These are phyloP conservation scores for Dacryopinax primogenitus DNA, from an alignment of 768 basidiomycete species.

Conservation along the genomic window DNA sequence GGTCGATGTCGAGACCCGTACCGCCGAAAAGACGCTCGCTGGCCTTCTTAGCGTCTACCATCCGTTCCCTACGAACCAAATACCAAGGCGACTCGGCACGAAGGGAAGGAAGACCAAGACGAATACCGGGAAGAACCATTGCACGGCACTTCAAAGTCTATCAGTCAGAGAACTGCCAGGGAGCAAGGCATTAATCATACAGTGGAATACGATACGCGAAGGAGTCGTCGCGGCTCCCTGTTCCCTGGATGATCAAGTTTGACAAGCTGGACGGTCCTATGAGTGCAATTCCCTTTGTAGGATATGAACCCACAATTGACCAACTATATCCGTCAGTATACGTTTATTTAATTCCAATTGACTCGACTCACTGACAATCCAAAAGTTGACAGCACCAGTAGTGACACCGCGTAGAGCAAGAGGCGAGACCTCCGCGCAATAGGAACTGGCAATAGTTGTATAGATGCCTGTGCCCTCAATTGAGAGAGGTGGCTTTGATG, in stretches of 20 bases:
- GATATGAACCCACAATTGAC: not conserved
- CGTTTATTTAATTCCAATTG: not conserved
- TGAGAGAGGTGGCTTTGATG: not conserved
- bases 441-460: not conserved
- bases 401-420: not conserved
- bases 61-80: slow-evolving; percentile 22
- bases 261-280: not conserved
- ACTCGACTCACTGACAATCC: not conserved
- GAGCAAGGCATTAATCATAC: not conserved
- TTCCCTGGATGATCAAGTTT: not conserved
- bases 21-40: slow-evolving; percentile 17
- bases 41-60: slow-evolving; percentile 22
- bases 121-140: slow-evolving; percentile 23
- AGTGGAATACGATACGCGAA: slow-evolving; percentile 4
- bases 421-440: not conserved
- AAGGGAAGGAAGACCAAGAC: slow-evolving; percentile 22
- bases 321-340: not conserved
- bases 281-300: not conserved
- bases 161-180: not conserved
- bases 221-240: not conserved
- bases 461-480: not conserved
- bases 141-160: slow-evolving; percentile 7
- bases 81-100: slow-evolving; percentile 24
- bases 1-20: slow-evolving; percentile 23
- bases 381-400: slow-evolving; percentile 1